Percentiles rank a stretch among this genome's conserved stretches.
phyloP scores from a whole-genome alignment of 2,329 filamentous ascomycete genomes.

The Sclerotinia borealis region DNA sequence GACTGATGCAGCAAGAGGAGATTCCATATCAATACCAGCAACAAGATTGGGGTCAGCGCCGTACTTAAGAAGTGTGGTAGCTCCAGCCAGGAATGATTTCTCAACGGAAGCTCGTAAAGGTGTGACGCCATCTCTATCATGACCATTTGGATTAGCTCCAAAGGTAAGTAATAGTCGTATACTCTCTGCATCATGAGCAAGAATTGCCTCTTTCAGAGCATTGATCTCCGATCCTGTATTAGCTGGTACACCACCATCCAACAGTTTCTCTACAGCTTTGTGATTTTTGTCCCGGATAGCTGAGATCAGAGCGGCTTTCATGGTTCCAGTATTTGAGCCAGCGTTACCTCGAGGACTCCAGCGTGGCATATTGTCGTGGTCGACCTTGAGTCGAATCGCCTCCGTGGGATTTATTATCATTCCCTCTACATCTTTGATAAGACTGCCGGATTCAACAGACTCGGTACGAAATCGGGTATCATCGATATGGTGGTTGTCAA shows the following conservation, averaged over 20 bases:
- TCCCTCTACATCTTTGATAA: conserved; percentile 34
- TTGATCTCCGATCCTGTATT: conserved; percentile 42
- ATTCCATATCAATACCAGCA: conserved; percentile 45
- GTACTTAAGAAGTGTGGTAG: conserved; percentile 57
- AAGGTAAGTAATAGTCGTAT: conserved; percentile 51
- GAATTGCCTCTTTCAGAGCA: conserved; percentile 48
- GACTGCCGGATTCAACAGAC: conserved; percentile 33
- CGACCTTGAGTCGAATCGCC: conserved; percentile 45
- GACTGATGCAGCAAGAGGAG: conserved; percentile 47
- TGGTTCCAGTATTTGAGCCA: conserved; percentile 39
- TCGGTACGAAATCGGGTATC: conserved; percentile 27
- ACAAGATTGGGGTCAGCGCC: conserved; percentile 52
- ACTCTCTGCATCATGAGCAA: conserved; percentile 46
- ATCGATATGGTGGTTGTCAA: conserved; percentile 23
- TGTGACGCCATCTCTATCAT: conserved; percentile 43
- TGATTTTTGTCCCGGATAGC: conserved; percentile 53
- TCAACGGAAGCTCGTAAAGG: conserved; percentile 48
- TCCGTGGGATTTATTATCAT: conserved; percentile 39
- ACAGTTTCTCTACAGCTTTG: conserved; percentile 49
- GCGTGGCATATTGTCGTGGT: conserved; percentile 46
- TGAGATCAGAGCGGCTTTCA: conserved; percentile 44
- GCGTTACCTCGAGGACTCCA: conserved; percentile 43
- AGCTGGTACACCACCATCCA: conserved; percentile 51
- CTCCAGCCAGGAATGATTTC: conserved; percentile 49
- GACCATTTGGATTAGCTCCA: conserved; percentile 49